Evolutionary conservation across 2,329 filamentous ascomycete species (phyloP).

Genomic region (Fusarium sulawesiense): DNA sequence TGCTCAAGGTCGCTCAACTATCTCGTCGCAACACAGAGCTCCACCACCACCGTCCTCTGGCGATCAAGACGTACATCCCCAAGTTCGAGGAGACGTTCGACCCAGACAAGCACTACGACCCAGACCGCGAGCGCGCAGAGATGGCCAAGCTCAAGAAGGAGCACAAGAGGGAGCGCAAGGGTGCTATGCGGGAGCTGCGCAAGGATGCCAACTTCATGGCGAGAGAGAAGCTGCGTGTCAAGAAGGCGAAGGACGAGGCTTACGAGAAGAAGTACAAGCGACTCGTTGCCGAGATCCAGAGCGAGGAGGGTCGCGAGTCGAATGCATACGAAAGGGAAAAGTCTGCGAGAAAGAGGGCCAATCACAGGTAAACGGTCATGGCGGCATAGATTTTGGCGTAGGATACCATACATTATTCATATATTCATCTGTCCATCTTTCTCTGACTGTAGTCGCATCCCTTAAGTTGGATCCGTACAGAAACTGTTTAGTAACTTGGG

Average conservation of each 20-base stretch:
- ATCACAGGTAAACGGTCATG: conserved; percentile 53
- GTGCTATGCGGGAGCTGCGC: conserved; percentile 89
- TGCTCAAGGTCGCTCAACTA: conserved; percentile 71
- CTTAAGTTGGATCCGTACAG: too few relatives aligned
- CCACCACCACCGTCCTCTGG: conserved; percentile 87
- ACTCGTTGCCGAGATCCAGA: conserved; percentile 94
- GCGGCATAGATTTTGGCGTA: conserved; percentile 20
- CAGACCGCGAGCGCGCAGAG: conserved; percentile 89
- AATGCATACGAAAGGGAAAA: conserved; percentile 93
- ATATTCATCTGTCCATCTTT: conserved; percentile 5
- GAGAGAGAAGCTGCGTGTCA: conserved; percentile 87
- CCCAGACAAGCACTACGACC: conserved; percentile 96
- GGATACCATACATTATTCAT: conserved; percentile 40
- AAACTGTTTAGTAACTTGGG: not conserved
- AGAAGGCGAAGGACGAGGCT: conserved; percentile 91
- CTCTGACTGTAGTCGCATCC: not conserved
- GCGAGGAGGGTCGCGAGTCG: conserved; percentile 85
- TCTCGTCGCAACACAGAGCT: conserved; percentile 83
- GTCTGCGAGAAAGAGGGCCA: conserved; percentile 75
- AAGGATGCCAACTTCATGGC: conserved; percentile 97
- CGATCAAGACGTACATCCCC: conserved; percentile 88
- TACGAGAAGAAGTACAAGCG: conserved; percentile 98
- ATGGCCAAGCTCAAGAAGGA: conserved; percentile 85
- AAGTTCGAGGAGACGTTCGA: conserved; percentile 98
- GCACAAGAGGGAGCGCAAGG: conserved; percentile 95